These are phyloP conservation scores for Naganishia randhawae DNA, from an alignment of 768 basidiomycete genomes.

Conservation along the genomic window DNA sequence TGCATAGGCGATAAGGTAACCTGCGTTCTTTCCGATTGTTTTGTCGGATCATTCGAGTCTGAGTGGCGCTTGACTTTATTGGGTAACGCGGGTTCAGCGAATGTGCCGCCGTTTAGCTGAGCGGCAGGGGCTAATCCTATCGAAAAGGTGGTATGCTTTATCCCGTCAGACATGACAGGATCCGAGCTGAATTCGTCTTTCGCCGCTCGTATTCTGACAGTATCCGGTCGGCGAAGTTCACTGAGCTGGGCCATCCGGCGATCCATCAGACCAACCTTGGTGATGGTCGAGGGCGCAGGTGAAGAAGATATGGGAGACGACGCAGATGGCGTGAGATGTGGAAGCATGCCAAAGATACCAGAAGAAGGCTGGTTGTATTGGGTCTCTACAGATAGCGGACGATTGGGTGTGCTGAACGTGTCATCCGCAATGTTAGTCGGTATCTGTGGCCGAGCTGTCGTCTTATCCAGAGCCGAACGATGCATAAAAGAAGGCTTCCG, in stretches of 20 bases:
- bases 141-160: conserved; percentile 4
- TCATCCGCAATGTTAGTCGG: conserved; percentile 26
- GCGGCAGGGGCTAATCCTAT: conserved; percentile 10
- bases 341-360: conserved; percentile 23
- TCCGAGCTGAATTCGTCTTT: conserved; percentile 27
- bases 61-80: conserved; percentile 5
- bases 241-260: conserved; percentile 23
- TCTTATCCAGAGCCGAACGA: conserved; percentile 14
- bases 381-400: conserved; percentile 16
- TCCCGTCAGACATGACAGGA: neutral
- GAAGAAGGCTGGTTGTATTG: conserved; percentile 16
- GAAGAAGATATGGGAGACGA: conserved; percentile 31
- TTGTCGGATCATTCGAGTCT: conserved; percentile 5
- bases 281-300: conserved; percentile 23
- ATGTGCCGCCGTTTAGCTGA: conserved; percentile 18
- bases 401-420: conserved; percentile 23
- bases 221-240: conserved; percentile 20
- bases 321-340: conserved; percentile 30
- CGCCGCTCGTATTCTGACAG: conserved; percentile 5
- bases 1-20: conserved; percentile 29
- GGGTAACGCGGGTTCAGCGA: conserved; percentile 24
- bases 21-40: conserved; percentile 14
- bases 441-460: conserved; percentile 12
- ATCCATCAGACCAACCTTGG: conserved; percentile 14
- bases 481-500: conserved; percentile 15